Base-by-base conservation (phyloP, 108 stramenopile species). In the Skeletonema grethae region DNA sequence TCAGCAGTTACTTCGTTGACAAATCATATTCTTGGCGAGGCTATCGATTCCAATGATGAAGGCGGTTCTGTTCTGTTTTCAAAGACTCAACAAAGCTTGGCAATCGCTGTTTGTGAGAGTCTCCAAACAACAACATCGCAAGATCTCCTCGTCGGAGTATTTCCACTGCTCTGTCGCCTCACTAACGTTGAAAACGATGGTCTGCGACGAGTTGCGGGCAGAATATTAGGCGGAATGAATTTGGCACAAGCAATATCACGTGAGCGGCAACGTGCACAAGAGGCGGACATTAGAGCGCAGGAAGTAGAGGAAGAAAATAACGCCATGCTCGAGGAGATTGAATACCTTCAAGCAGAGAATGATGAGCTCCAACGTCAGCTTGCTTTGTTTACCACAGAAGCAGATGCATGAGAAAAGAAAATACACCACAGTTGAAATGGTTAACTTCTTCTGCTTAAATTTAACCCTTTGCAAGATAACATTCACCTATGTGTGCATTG, bases 131-230 rank as follows among this genome's bases (percentile, higher is more conserved):
- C 72, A 30, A 56, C 62, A 18, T 69, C 56, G 63, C 50, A 89
- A 66, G 58, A 57, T 10, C 61, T 88, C 25, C 76, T 84, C 11
- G 63, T 90, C 20, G 70, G 74, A 10, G 66, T 88, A 1, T 90
- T 90, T 57, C 86, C 90, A 5, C 50, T 65, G 46, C 79, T 93
- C 20, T 89, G 89, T 53, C 65, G 79, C 16, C 65, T 90, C 32
- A 82, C 88, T 13, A 67, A 72, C 32, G 64, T 72, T 32, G 84
- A 88, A 36, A 72, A 76, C 35, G 73, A 65, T n/a, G 58, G 75
- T 30, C 72, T 94, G 11, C 82, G 89, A 38, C 58, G 75, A 46
- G 82, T 86, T 65, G 87, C 80, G 5, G 86, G 78, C 15, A 55
- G 43, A 18, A 82, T 85, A 39, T 74, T 94, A 55, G 63, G 88